Evolutionary conservation across 2,329 filamentous ascomycete genomes (phyloP), one percentile per base, ranked within the genome.

Genomic region (Fusarium compactum): DNA sequence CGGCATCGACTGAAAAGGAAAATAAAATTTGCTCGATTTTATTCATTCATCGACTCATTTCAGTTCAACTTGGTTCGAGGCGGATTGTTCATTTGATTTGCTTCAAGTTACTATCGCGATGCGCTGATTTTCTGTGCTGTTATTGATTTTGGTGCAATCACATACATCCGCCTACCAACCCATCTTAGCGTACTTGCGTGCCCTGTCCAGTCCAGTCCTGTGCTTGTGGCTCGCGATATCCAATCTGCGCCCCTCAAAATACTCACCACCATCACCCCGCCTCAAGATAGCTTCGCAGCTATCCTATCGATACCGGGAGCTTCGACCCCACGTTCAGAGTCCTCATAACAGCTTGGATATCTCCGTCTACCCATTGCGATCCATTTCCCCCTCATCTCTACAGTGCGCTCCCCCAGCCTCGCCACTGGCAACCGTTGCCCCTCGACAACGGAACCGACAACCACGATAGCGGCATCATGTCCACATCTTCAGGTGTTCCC

Each of bases 401-500:
- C 66, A 53, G 70, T 62, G 67, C 69, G 65, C 71, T 44, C 52
- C 50, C 58, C 51, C 51, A 53, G 54, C 57, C 45, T 62, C 43
- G 63, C 47, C 55, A 61, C 65, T 58, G 58, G 64, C 52, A 58
- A 38, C 45, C 44, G 51, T 66, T 58, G 54, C 51, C 60, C 57
- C 45, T 59, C 54, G 59, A 62, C 58, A 57, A 43, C 63, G 47
- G 45, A 38, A 46, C 18, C 38, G 16, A 50, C 61, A 53, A 48
- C 40, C 18, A 59, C 45, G 27, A 65, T 60, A 65, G 62, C 65
- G 62, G 59, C 71, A 71, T 47, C 76, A 89, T 89, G 87, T 90
- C 87, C 74, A 86, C 86, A 58, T 88, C 87, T 53, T 89, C 87
- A 57, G 87, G 86, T 57, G 82, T 85, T 30, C 87, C 87, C 68